Base-by-base conservation (phyloP, 495 filamentous ascomycete species). In the Penicillium odoratum region DNA sequence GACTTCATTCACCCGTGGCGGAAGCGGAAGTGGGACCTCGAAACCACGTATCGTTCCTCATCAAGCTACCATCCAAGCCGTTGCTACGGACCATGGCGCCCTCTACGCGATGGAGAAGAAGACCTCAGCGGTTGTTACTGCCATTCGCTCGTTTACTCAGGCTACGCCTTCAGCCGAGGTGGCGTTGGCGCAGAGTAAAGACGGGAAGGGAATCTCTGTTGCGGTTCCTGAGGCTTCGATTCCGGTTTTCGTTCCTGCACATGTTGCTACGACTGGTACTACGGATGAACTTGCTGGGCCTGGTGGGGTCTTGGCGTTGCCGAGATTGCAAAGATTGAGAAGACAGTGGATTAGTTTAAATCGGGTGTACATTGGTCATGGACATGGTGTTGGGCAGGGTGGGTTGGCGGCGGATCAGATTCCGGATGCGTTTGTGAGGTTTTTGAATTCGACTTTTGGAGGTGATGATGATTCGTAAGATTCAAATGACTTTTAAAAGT, bases 331-430 rank as follows among this genome's bases (percentile, higher is more conserved):
- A 74, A 74, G 94, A 53, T 64, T 96, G 59, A 79, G 92, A 49
- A 83, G 94, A 60, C 90, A 93, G 66, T 98, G 92, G 78, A 92
- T 96, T 56, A 80, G 80, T 40, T 66, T 97, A 65, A 93, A 97
- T 61, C 69, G 89, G 30, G 61, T 61, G 7, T 76, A 75, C 61
- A 63, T 74, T 30, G 70, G 67, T 21, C 53, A 67, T 56, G 60
- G 62, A 5, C 68, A 77, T 64, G 67, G 66, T 25, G 53, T 58
- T 21, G 60, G 53, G 15, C 66, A 67, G n/a, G 71, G 70, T 10
- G 61, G 61, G 1, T 58, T 78, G 52, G 52, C 55, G 15, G 45
- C 57, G 34, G 74, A 72, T 44, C 68, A 77, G 58, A 63, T 78
- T 43, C 68, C 65, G 9, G 76, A 77, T 70, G 77, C 76, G 21